phyloP scores from a whole-genome alignment of 2,329 filamentous ascomycete species.

The Thermomyces lanuginosus region DNA sequence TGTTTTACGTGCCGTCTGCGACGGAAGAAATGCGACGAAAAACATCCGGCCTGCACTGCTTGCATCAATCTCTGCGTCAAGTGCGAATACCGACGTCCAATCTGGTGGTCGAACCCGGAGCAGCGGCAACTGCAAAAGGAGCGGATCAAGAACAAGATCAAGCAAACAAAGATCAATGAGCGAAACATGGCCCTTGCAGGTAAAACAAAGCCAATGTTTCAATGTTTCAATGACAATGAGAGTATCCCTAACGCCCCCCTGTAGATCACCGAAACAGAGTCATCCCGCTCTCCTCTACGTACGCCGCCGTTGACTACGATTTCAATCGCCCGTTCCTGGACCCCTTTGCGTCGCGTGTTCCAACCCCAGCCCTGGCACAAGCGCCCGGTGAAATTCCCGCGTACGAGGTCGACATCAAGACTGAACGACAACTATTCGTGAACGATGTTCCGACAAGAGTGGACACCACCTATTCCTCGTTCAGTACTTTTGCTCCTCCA shows the following conservation, averaged over 20 bases:
- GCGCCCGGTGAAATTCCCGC: conserved; percentile 41
- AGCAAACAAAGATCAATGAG: conserved; percentile 85
- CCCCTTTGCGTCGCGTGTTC: conserved; percentile 25
- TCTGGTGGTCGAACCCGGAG: conserved; percentile 95
- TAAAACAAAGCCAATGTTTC: conserved; percentile 32
- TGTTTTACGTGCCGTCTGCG: conserved; percentile 53
- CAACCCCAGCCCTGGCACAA: conserved; percentile 40
- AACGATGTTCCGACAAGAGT: conserved; percentile 72
- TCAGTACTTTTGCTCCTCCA: conserved; percentile 77
- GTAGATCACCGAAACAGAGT: conserved; percentile 56
- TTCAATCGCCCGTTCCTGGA: conserved; percentile 52
- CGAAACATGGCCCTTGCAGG: conserved; percentile 46
- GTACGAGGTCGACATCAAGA: conserved; percentile 92
- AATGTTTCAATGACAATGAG: background rate
- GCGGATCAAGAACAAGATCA: conserved; percentile 91
- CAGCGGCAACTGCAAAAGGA: conserved; percentile 78
- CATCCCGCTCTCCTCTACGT: conserved; percentile 65
- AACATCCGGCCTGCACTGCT: conserved; percentile 46
- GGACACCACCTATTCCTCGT: conserved; percentile 81
- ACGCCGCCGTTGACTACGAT: conserved; percentile 46
- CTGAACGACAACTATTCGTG: conserved; percentile 83
- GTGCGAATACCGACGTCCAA: conserved; percentile 91
- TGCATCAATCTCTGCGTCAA: conserved; percentile 59
- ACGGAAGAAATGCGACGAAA: conserved; percentile 55
- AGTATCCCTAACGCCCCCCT: conserved; percentile 43